Conservation (phyloP, 768 basidiomycete species). For the Mycena polygramma region DNA sequence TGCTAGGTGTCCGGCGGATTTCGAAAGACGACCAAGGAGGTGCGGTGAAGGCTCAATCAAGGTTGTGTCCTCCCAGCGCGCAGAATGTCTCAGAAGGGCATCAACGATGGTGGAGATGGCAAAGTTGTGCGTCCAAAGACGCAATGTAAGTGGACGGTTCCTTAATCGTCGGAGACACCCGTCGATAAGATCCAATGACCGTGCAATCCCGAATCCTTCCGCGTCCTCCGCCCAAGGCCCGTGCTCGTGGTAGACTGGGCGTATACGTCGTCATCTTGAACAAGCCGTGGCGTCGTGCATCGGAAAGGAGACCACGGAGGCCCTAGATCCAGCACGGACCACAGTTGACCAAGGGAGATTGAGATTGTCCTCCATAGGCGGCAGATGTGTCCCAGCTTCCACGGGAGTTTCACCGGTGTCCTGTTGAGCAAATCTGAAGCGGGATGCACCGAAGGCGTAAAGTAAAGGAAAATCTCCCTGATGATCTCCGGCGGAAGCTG, state of each 20-base stretch:
- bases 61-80: conserved; percentile 1
- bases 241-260: background rate
- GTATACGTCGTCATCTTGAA: no score
- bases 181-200: background rate
- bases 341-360: conserved; percentile 3
- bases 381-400: conserved; percentile 24
- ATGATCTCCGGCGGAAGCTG: conserved; percentile 7
- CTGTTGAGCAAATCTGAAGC: background rate
- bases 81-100: conserved; percentile 6
- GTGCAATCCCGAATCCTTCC: background rate
- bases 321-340: conserved; percentile 1
- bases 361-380: conserved; percentile 13
- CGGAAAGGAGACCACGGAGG: background rate
- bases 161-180: background rate
- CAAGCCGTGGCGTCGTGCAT: background rate
- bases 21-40: background rate
- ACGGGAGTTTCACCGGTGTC: background rate
- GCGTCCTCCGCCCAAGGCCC: background rate
- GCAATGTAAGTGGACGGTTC: conserved; percentile 8
- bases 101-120: background rate
- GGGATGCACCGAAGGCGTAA: background rate
- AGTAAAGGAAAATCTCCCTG: conserved; percentile 17
- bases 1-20: background rate
- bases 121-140: background rate
- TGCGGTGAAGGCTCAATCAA: background rate